Evolutionary conservation across 495 filamentous ascomycete species (phyloP), one percentile per base, ranked within the genome.

Genomic region (Achaetomiella virescens): DNA sequence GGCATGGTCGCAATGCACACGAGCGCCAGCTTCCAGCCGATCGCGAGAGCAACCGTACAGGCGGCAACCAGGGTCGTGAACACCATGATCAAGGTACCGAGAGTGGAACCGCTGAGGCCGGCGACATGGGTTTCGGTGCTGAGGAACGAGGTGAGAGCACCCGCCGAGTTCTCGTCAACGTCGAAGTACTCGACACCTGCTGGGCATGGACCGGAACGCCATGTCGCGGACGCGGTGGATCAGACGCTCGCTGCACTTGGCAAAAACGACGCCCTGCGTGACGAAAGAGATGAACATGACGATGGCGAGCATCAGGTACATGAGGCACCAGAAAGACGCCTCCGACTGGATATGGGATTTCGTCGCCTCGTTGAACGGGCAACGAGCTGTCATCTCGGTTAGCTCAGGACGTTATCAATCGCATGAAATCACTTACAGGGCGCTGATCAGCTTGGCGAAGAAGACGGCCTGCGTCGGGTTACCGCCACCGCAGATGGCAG

Each of bases 251-350:
- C 73, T 95, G 73, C 88, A 90, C 62, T 85, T 86, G 7, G 88
- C 91, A 55, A 97, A 95, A 5, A 66, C 29, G 24, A 88, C 57
- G 37, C 90, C 91, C 60, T 92, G 87, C 35, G 63, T 64, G 33
- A 78, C 73, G 60, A 87, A 87, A 2, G 83, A 80, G 48, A 92
- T 65, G 56, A 96, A 83, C 64, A 87, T 82, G 27, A 84, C 79
- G 43, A 95, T 67, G 15, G 87, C 93, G n/a, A 96, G 81, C 81
- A 97, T 90, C 21, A 97, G 79, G 68, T 93, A 98, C 91, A 98
- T 96, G 54, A 84, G 68, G 35, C 81, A 83, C 92, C 93, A 98
- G 70, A 97, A 97, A 59, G 93, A 83, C 40, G 83, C 83, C 40
- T 88, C 82, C 3, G 78, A 75, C 46, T 85, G 78, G 36, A 95